Evolutionary conservation across 305 asterid species (phyloP).

Genomic region (Fraxinus sp.): DNA sequence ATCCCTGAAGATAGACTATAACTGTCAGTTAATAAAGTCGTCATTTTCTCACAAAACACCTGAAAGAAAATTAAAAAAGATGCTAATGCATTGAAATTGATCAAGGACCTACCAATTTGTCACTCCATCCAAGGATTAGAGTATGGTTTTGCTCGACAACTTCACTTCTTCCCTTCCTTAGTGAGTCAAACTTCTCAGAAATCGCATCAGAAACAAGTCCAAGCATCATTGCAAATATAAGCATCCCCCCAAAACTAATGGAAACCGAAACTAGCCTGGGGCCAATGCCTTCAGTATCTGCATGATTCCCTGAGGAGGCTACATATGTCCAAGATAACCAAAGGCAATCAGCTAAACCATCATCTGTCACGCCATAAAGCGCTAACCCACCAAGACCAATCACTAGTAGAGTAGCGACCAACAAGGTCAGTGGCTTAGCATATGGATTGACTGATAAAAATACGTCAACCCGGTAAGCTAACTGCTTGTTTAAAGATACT

Average conservation of each 20-base stretch:
- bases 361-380: slow-evolving; percentile 79
- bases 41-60: slow-evolving; percentile 4
- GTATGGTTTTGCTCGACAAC: slow-evolving; percentile 87
- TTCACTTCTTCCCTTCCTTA: slow-evolving; percentile 93
- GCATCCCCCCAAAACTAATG: slow-evolving; percentile 93
- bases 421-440: slow-evolving; percentile 75
- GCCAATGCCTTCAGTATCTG: slow-evolving; percentile 76
- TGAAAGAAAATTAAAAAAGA: slow-evolving; percentile 3
- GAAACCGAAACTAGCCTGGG: slow-evolving; percentile 76
- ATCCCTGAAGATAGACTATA: slow-evolving; percentile 54
- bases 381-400: slow-evolving; percentile 81
- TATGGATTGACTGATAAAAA: slow-evolving; percentile 81
- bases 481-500: slow-evolving; percentile 70
- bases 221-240: slow-evolving; percentile 96
- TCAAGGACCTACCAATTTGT: slow-evolving; percentile 64
- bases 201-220: slow-evolving; percentile 94
- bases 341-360: slow-evolving; percentile 69
- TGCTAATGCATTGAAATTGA: neutral
- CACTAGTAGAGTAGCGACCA: slow-evolving; percentile 78
- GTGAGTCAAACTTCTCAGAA: slow-evolving; percentile 91
- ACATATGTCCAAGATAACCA: slow-evolving; percentile 94
- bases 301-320: slow-evolving; percentile 83
- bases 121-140: slow-evolving; percentile 95
- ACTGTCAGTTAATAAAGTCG: slow-evolving; percentile 18
- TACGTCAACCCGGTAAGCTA: slow-evolving; percentile 70